phyloP scores from a whole-genome alignment of 1,139 yeast genomes.

The Sugiyamaella neomexicana region DNA sequence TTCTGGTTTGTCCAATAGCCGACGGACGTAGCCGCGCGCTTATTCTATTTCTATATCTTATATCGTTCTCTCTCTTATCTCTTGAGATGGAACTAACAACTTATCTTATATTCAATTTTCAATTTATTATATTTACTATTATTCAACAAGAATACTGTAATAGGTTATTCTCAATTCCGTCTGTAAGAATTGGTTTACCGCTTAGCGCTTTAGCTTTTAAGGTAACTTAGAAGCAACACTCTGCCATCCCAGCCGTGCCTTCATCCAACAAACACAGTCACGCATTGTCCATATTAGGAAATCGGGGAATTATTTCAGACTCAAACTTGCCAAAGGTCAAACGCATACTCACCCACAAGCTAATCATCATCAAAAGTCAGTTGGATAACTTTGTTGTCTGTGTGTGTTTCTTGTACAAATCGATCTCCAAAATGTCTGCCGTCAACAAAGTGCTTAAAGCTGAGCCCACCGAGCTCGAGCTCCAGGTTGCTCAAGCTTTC shows the following conservation, averaged over 20 bases:
- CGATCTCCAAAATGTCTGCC: conserved; percentile 69
- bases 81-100: no score
- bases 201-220: no score
- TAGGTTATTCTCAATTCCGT: no score
- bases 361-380: conserved; percentile 10
- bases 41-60: no score
- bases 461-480: conserved; percentile 94
- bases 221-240: no score
- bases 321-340: conserved; percentile 1
- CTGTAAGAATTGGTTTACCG: no score
- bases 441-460: conserved; percentile 80
- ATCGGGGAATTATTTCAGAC: not conserved
- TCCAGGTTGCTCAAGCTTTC: conserved; percentile 99
- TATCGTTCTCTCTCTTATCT: no score
- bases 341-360: conserved; percentile 1
- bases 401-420: conserved; percentile 5
- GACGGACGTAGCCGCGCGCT: no score
- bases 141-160: no score
- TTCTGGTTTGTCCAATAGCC: no score
- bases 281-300: conserved; percentile 3
- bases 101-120: no score
- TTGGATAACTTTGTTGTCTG: conserved; percentile 9
- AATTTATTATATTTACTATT: no score
- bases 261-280: conserved; percentile 8
- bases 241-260: not conserved